phyloP scores from a whole-genome alignment of 169 alveolate species.

The Eimeria praecox region DNA sequence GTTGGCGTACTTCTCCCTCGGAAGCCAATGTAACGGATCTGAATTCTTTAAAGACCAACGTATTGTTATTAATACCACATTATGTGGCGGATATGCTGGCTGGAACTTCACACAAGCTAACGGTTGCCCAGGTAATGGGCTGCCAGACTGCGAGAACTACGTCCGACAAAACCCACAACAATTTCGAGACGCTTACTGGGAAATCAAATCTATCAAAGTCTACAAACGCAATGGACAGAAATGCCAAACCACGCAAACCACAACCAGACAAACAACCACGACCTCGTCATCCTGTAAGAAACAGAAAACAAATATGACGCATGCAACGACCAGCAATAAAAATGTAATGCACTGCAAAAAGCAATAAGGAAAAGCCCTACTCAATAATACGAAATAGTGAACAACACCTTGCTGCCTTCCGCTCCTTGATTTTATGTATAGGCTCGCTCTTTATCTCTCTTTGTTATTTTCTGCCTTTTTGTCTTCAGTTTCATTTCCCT shows the following conservation, averaged over 20 bases:
- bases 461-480: background rate
- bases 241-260: background rate
- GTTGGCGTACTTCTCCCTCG: slow-evolving; percentile 43
- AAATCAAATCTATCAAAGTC: slow-evolving; percentile 43
- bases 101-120: background rate
- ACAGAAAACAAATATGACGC: too few relatives aligned
- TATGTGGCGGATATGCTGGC: slow-evolving; percentile 74
- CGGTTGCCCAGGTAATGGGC: slow-evolving; percentile 69
- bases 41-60: slow-evolving; percentile 45
- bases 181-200: slow-evolving; percentile 66
- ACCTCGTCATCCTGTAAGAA: background rate
- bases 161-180: slow-evolving; percentile 54
- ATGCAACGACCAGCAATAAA: too few relatives aligned
- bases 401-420: too few relatives aligned
- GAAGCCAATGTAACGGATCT: slow-evolving; percentile 31
- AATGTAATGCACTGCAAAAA: too few relatives aligned
- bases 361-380: too few relatives aligned
- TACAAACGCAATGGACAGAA: background rate
- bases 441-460: background rate
- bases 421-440: background rate
- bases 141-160: slow-evolving; percentile 11
- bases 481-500: background rate
- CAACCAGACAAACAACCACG: background rate
- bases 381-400: too few relatives aligned
- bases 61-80: slow-evolving; percentile 36